Evolutionary conservation across 2,329 filamentous ascomycete species (phyloP).

Genomic region (Fusarium acutatum): DNA sequence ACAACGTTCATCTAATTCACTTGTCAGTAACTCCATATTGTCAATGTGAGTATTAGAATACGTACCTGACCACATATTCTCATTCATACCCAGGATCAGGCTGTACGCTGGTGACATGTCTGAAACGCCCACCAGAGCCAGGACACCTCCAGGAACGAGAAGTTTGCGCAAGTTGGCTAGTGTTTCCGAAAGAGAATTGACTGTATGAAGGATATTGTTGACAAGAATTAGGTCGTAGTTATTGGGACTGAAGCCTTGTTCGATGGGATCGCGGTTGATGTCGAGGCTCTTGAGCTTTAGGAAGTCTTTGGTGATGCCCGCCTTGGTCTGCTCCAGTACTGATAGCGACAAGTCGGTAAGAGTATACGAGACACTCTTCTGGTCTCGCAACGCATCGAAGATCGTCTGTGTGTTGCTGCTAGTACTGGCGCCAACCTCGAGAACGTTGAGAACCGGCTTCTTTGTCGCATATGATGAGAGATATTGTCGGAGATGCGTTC

Average conservation of each 20-base stretch:
- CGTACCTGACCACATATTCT: conserved; percentile 21
- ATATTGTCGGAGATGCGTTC: not conserved
- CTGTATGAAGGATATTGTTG: conserved; percentile 3
- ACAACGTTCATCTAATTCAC: not conserved
- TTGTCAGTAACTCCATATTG: fast-evolving
- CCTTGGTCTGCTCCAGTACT: not conserved
- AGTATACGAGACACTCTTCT: not conserved
- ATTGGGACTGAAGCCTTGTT: not conserved
- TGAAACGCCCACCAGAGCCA: not conserved
- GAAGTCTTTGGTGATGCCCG: fast-evolving
- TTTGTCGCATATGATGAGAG: conserved; percentile 9
- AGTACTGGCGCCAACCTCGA: conserved; percentile 10
- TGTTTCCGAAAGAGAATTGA: not conserved
- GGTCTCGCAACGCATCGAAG: fast-evolving
- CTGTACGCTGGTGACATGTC: conserved; percentile 18
- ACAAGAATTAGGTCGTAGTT: not conserved
- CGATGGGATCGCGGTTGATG: not conserved
- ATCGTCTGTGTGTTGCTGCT: not conserved
- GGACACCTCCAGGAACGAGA: not conserved
- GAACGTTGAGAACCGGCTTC: not conserved
- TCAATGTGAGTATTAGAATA: fast-evolving
- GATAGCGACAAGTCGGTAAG: not conserved
- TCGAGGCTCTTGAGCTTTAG: not conserved
- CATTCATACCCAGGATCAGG: conserved; percentile 14
- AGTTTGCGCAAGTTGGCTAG: not conserved